Conservation (phyloP, 2,329 filamentous ascomycete species). For the Curvularia sp. region DNA sequence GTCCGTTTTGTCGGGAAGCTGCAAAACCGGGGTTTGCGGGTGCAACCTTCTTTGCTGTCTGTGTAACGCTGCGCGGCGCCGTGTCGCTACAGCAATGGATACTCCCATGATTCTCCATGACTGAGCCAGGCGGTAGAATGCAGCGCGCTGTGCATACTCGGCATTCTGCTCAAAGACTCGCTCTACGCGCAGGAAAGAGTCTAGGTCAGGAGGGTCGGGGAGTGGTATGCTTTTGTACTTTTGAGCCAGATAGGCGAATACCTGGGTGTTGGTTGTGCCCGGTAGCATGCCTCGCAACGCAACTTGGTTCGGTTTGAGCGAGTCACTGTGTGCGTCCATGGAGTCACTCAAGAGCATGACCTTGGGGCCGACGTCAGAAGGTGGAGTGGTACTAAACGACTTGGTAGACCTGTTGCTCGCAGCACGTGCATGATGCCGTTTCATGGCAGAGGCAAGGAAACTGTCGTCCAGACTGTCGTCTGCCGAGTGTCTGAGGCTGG, state of each 20-base stretch:
- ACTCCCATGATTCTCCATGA: slow-evolving; percentile 65
- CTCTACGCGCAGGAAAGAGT: slow-evolving; percentile 45
- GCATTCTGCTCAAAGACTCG: slow-evolving; percentile 62
- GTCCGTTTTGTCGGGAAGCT: slow-evolving; percentile 15
- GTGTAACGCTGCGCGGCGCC: slow-evolving; percentile 46
- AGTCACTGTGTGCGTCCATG: slow-evolving; percentile 53
- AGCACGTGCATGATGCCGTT: slow-evolving; percentile 56
- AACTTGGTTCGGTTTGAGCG: slow-evolving; percentile 53
- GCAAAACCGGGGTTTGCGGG: slow-evolving; percentile 25
- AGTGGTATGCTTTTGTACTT: slow-evolving; percentile 53
- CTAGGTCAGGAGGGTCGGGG: slow-evolving; percentile 48
- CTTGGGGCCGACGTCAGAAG: slow-evolving; percentile 55
- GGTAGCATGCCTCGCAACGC: slow-evolving; percentile 59
- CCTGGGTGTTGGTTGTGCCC: slow-evolving; percentile 49
- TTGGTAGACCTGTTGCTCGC: slow-evolving; percentile 58
- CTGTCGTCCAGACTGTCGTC: slow-evolving; percentile 66
- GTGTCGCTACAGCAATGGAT: slow-evolving; percentile 59
- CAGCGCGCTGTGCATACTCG: slow-evolving; percentile 58
- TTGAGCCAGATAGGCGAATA: slow-evolving; percentile 54
- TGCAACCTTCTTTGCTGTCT: slow-evolving; percentile 35
- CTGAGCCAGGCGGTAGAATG: slow-evolving; percentile 61
- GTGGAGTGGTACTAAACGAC: slow-evolving; percentile 62
- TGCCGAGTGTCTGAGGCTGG: slow-evolving; percentile 58
- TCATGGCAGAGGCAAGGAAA: slow-evolving; percentile 58
- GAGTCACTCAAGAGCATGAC: slow-evolving; percentile 61